These are phyloP conservation scores for Psophocarpus tetragonolobus DNA, from an alignment of 306 rosid species.

Conservation along the genomic window DNA sequence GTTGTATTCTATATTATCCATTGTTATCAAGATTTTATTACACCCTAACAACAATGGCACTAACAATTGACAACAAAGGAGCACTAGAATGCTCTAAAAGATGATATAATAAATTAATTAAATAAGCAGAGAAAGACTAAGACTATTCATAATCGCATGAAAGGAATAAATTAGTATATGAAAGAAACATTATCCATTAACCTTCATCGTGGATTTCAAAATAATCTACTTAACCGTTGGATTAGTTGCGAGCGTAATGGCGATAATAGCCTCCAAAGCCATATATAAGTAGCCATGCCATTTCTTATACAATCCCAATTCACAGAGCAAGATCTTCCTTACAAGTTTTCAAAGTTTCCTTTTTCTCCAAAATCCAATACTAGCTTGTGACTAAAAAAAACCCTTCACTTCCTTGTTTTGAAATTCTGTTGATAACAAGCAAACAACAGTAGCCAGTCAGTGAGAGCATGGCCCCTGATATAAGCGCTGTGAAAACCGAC, in stretches of 20 bases:
- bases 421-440: not conserved
- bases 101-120: not conserved
- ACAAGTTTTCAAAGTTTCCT: not conserved
- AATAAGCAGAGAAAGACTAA: not conserved
- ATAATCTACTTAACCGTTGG: conserved; percentile 4
- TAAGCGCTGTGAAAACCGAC: conserved; percentile 17
- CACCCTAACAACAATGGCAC: not conserved
- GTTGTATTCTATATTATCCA: not conserved
- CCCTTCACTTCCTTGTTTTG: not conserved
- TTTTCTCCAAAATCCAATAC: not conserved
- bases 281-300: conserved; percentile 45
- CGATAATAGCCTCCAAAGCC: conserved; percentile 29
- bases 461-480: conserved; percentile 60
- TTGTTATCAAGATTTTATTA: conserved; percentile 15
- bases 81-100: not conserved
- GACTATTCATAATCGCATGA: not conserved
- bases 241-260: not conserved
- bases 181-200: not conserved
- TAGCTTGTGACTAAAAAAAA: not conserved
- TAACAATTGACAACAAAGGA: not conserved
- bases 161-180: not conserved
- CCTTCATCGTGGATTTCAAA: not conserved
- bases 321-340: conserved; percentile 13
- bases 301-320: not conserved
- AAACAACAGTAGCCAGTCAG: not conserved